Evolutionary conservation across 129 eudicot species (phyloP).

Genomic region (sunflower (Helianthus annuus)): DNA sequence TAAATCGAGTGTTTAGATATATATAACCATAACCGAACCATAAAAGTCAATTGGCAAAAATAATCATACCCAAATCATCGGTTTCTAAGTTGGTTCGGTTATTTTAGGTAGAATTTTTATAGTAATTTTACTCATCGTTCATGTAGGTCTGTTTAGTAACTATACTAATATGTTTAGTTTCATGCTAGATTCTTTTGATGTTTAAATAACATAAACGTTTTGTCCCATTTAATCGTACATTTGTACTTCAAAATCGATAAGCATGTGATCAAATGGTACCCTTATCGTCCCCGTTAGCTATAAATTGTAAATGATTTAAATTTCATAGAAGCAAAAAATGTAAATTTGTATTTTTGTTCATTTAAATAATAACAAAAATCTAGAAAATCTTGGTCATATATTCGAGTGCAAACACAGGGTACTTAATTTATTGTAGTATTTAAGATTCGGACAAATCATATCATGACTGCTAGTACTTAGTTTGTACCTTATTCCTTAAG

Average conservation of each 20-base stretch:
- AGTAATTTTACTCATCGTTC: too few species aligned
- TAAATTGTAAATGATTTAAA: not conserved
- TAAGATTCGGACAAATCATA: constrained; percentile 34
- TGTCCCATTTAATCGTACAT: not conserved
- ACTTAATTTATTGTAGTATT: constrained; percentile 28
- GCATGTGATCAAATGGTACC: not conserved
- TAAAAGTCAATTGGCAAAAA: too few species aligned
- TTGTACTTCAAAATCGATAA: not conserved
- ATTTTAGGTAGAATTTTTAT: too few species aligned
- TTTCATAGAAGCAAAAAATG: not conserved
- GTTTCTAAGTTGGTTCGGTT: too few species aligned
- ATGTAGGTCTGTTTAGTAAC: too few species aligned
- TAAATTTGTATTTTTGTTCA: not conserved
- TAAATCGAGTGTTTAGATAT: too few species aligned
- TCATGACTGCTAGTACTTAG: constrained; percentile 26
- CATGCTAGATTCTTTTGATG: not conserved
- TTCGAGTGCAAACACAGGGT: constrained; percentile 23
- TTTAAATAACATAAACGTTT: not conserved
- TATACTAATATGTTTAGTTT: too few species aligned
- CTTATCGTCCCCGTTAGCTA: not conserved
- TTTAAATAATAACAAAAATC: not conserved
- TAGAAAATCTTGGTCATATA: constrained; percentile 5
- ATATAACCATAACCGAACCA: too few species aligned
- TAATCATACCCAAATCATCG: too few species aligned
- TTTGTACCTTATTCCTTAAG: constrained; percentile 40